A percentile compares a stretch with the other conserved stretches of the same genome.
phyloP scores from a whole-genome alignment of 2,329 filamentous ascomycete genomes.

The Lecanosticta acicola region DNA sequence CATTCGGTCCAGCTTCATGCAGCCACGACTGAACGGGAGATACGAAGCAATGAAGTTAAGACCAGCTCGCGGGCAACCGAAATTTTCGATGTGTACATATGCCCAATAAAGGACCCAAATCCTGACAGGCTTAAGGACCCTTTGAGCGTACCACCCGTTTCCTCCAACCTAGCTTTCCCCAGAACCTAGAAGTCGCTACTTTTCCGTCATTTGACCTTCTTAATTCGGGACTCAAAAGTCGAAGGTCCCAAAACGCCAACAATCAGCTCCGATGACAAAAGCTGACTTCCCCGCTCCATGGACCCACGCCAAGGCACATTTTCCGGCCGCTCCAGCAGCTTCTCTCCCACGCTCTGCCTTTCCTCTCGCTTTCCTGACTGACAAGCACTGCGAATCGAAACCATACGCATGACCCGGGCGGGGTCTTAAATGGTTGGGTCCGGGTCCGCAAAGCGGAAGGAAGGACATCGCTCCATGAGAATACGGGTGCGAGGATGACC shows the following conservation, averaged over 20 bases:
- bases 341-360: not conserved
- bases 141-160: too few relatives aligned
- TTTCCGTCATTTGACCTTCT: too few relatives aligned
- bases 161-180: too few relatives aligned
- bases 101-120: not conserved
- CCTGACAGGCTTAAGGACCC: not conserved
- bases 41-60: not conserved
- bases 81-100: not conserved
- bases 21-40: not conserved
- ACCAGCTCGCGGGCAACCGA: not conserved
- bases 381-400: not conserved
- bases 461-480: not conserved
- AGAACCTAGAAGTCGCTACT: too few relatives aligned
- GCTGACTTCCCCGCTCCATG: too few relatives aligned
- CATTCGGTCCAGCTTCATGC: too few relatives aligned
- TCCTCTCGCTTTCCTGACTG: not conserved
- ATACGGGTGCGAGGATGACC: conserved; percentile 10
- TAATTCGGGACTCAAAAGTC: too few relatives aligned
- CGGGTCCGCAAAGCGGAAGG: not conserved
- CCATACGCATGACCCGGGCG: not conserved
- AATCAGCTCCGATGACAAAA: too few relatives aligned
- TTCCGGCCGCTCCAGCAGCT: conserved; percentile 3
- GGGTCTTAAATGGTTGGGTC: not conserved
- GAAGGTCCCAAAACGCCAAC: too few relatives aligned
- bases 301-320: conserved; percentile 1